Percentiles rank a stretch among this genome's conserved stretches.
These are phyloP conservation scores for Albugo candida DNA, from an alignment of 352 stramenopile species.

Conservation along the genomic window DNA sequence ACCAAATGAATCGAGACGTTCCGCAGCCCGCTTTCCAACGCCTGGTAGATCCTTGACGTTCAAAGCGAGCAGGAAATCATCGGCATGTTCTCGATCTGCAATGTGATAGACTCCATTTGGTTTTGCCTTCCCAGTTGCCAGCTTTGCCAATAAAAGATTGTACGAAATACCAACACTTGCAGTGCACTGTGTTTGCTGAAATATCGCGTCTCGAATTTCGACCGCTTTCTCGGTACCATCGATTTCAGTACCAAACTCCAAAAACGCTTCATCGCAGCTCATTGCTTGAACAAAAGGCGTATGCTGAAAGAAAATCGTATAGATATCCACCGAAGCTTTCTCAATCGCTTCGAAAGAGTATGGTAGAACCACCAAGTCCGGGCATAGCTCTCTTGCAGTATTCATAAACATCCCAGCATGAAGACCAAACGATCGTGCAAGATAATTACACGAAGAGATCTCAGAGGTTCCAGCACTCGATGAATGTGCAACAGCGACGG, in stretches of 20 bases:
- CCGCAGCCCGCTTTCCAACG: constrained; percentile 37
- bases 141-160: constrained; percentile 88
- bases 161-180: constrained; percentile 84
- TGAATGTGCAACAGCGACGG: constrained; percentile 85
- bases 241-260: constrained; percentile 61
- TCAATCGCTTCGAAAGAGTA: constrained; percentile 88
- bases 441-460: constrained; percentile 92
- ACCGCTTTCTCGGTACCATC: constrained; percentile 51
- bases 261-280: constrained; percentile 90
- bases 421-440: constrained; percentile 80
- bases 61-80: constrained; percentile 46
- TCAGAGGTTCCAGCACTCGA: constrained; percentile 62
- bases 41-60: constrained; percentile 60
- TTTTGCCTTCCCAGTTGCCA: constrained; percentile 88
- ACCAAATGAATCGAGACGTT: constrained; percentile 48
- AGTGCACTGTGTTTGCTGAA: constrained; percentile 68
- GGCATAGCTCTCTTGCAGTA: constrained; percentile 77
- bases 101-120: constrained; percentile 73
- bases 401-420: constrained; percentile 90
- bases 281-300: constrained; percentile 85
- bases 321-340: constrained; percentile 84
- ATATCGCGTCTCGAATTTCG: constrained; percentile 43
- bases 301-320: constrained; percentile 77
- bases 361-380: constrained; percentile 81
- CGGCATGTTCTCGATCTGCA: constrained; percentile 16